Evolutionary conservation across 768 basidiomycete genomes (phyloP), one percentile per base, ranked within the genome.

Genomic region (Amanita exitialis): DNA sequence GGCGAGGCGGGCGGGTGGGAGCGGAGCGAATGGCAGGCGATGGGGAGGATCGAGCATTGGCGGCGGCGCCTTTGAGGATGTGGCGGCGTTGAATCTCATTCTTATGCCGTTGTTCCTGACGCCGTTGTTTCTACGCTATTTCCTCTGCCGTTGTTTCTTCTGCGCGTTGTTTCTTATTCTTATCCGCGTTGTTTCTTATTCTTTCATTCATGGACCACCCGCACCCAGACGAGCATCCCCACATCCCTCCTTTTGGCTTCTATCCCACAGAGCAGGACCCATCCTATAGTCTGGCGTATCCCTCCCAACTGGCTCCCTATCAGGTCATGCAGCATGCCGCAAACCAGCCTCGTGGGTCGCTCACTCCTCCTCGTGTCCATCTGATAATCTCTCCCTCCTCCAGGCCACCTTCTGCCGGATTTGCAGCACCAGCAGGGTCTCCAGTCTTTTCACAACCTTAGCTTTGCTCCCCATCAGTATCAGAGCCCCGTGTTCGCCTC

Each of bases 1-100:
- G 32, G 86, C 90, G 8, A 91, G 79, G 10, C 86, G 75, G 57
- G 76, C 4, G 90, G 88, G 3, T 87, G 66, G 6, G 91, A 69
- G 3, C 89, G 90, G n/a, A n/a, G n/a, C n/a, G n/a, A n/a, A n/a
- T n/a, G n/a, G n/a, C n/a, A n/a, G 20, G 83, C 64, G 59, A 78
- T 83, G 52, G 86, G 86, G 5, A 78, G 79, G 3, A 69, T 70
- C 85, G 86, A 85, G 63, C 32, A 32, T 32, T 13, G 71, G 56
- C 49, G 67, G 70, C 6, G 66, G 61, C 56, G 67, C 53, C 21
- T n/a, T n/a, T n/a, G n/a, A n/a, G n/a, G n/a, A n/a, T n/a, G 18
- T 58, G 51, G 8, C 63, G 54, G 16, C 38, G 38, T 39, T 20
- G 38, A 20, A 20, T 18, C 16, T 16, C 15, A 38, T 2, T n/a